Conservation (phyloP, 2,329 filamentous ascomycete species). For the Emergomyces orientalis region DNA sequence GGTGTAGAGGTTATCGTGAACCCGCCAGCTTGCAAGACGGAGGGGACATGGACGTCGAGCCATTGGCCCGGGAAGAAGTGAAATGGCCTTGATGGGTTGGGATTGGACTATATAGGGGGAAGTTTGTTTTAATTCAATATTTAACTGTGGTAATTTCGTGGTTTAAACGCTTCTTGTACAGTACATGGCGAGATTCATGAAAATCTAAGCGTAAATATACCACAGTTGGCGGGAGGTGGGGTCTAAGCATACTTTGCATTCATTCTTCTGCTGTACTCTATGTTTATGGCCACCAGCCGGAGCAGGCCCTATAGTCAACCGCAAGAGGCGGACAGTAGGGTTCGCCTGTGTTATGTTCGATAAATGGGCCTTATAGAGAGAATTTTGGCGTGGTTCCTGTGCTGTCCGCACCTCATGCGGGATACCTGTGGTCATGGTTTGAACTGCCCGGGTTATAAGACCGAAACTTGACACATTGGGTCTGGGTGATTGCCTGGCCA, state of each 20-base stretch:
- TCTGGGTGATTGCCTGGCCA: not conserved
- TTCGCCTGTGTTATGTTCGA: slow-evolving; percentile 56
- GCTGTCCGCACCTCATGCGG: slow-evolving; percentile 65
- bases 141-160: not conserved
- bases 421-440: slow-evolving; percentile 20
- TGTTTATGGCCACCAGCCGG: not conserved
- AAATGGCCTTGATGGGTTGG: slow-evolving; percentile 20
- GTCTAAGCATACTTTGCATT: slow-evolving; percentile 3
- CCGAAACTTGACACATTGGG: not conserved
- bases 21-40: slow-evolving; percentile 61
- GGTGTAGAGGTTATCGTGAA: slow-evolving; percentile 82
- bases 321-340: slow-evolving; percentile 57
- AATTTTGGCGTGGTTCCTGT: slow-evolving; percentile 58
- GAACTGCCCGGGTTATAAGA: slow-evolving; percentile 1
- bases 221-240: not conserved
- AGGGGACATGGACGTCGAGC: slow-evolving; percentile 72
- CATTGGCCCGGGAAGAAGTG: slow-evolving; percentile 78
- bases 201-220: not conserved
- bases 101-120: slow-evolving; percentile 11
- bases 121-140: not conserved
- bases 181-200: not conserved
- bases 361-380: slow-evolving; percentile 55
- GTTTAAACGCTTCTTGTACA: not conserved
- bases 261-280: not conserved
- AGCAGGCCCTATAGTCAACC: slow-evolving; percentile 44